A percentile compares a stretch with the other conserved stretches of the same genome.
Evolutionary conservation across 2,329 filamentous ascomycete species (phyloP).

Genomic region (Phaeosphaeriaceae sp.): DNA sequence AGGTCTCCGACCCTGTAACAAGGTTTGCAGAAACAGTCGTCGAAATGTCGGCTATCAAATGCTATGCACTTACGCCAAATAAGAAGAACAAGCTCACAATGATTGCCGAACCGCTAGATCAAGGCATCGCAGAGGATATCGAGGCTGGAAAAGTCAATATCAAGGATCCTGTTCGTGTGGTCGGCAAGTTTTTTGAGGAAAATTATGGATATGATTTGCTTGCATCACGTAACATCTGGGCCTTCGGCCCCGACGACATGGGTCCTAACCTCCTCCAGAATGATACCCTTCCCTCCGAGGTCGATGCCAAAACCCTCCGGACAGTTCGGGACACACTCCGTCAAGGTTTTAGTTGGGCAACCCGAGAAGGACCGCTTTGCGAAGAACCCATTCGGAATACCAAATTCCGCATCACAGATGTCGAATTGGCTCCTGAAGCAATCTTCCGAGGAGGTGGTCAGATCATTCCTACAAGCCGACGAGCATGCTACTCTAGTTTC

Average conservation of each 20-base stretch:
- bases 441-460: constrained; percentile 96
- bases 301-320: constrained; percentile 88
- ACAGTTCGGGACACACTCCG: constrained; percentile 90
- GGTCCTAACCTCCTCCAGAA: constrained; percentile 96
- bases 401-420: constrained; percentile 95
- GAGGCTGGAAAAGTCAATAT: constrained; percentile 90
- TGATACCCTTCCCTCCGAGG: constrained; percentile 91
- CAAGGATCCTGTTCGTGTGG: constrained; percentile 88
- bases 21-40: constrained; percentile 98
- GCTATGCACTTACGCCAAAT: constrained; percentile 96
- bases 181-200: constrained; percentile 96
- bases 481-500: constrained; percentile 95
- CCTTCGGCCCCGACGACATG: constrained; percentile 94
- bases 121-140: constrained; percentile 93
- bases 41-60: constrained; percentile 96
- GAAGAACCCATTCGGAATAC: constrained; percentile 99
- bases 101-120: constrained; percentile 94
- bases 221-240: constrained; percentile 95
- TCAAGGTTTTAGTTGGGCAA: constrained; percentile 96
- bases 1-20: constrained; percentile 96
- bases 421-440: constrained; percentile 82
- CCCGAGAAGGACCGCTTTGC: constrained; percentile 91
- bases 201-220: constrained; percentile 97
- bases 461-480: constrained; percentile 92
- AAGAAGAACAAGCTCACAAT: constrained; percentile 99